Percentiles rank a stretch among this genome's conserved stretches.
These are phyloP conservation scores for Zygotorulaspora florentina DNA, from an alignment of 805 yeast genomes.

Conservation along the genomic window DNA sequence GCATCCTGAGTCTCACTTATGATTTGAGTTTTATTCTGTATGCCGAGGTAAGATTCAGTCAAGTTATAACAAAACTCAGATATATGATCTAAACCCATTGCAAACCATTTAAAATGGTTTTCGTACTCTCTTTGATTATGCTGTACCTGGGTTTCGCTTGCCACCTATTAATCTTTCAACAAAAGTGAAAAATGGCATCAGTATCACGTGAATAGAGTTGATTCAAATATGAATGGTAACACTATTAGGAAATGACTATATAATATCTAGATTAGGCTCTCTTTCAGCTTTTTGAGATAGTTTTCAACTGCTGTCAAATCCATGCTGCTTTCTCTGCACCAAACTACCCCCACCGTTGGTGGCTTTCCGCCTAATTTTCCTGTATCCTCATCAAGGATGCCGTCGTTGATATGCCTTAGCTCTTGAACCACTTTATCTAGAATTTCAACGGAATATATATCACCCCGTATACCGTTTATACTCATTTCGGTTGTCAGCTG, in stretches of 20 bases:
- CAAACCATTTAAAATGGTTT: not conserved
- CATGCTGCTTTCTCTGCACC: slow-evolving; percentile 27
- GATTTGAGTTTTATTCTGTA: slow-evolving; percentile 12
- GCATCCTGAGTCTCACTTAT: slow-evolving; percentile 31
- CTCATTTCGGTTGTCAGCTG: slow-evolving; percentile 30
- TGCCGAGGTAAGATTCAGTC: slow-evolving; percentile 23
- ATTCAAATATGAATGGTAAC: not conserved
- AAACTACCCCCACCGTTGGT: slow-evolving; percentile 17
- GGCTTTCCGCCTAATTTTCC: slow-evolving; percentile 3
- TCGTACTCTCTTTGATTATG: not conserved
- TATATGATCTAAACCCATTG: slow-evolving; percentile 9
- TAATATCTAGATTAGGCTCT: slow-evolving; percentile 13
- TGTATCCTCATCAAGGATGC: slow-evolving; percentile 17
- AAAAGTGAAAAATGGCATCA: not conserved
- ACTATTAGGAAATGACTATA: not conserved
- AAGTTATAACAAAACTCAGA: slow-evolving; percentile 28
- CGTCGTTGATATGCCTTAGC: slow-evolving; percentile 24
- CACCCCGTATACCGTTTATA: slow-evolving; percentile 33
- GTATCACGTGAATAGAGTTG: not conserved
- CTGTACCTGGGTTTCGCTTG: too few species aligned
- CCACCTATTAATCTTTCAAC: too few species aligned
- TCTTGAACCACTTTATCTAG: slow-evolving; percentile 21
- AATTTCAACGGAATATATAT: slow-evolving; percentile 27
- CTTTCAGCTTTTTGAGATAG: slow-evolving; percentile 23
- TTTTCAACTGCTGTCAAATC: slow-evolving; percentile 21